Percentiles rank a stretch among this genome's conserved stretches.
These are phyloP conservation scores for Podila horticola DNA, from an alignment of 192 early-diverging fungal genomes.

Conservation along the genomic window DNA sequence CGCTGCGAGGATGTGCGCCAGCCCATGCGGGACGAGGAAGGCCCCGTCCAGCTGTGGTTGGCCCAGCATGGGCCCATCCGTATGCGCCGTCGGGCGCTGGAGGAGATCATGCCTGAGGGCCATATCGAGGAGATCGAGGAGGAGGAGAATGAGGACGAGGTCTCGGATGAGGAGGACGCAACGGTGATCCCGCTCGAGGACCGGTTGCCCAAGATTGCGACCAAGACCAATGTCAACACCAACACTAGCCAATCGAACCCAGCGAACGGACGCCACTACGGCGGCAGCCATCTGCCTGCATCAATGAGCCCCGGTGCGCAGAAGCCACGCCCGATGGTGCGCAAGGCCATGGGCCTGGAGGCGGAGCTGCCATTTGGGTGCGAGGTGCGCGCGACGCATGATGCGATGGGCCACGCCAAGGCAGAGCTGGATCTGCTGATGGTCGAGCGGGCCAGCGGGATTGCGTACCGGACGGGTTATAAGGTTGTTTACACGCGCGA, in stretches of 20 bases:
- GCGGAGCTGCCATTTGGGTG: slow-evolving; percentile 41
- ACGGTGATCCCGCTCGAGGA: slow-evolving; percentile 14
- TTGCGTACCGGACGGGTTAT: slow-evolving; percentile 40
- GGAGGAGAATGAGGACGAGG: slow-evolving; percentile 1
- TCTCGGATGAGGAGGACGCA: neutral
- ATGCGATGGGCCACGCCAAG: slow-evolving; percentile 26
- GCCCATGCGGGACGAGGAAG: slow-evolving; percentile 50
- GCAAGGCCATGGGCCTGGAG: slow-evolving; percentile 31
- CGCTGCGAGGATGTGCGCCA: slow-evolving; percentile 48
- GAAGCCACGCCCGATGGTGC: slow-evolving; percentile 31
- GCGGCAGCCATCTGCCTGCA: slow-evolving; percentile 43
- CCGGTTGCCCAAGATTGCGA: slow-evolving; percentile 41
- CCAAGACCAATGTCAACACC: slow-evolving; percentile 20
- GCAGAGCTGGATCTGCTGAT: slow-evolving; percentile 46
- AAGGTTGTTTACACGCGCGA: slow-evolving; percentile 46
- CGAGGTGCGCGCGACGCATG: slow-evolving; percentile 35
- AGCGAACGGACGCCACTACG: slow-evolving; percentile 40
- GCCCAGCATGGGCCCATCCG: slow-evolving; percentile 51
- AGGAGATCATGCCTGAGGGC: slow-evolving; percentile 7
- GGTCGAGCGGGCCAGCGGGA: slow-evolving; percentile 36
- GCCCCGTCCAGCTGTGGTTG: slow-evolving; percentile 46
- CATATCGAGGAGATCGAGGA: neutral
- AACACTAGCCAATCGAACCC: slow-evolving; percentile 6
- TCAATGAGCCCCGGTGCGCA: slow-evolving; percentile 31
- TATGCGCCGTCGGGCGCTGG: slow-evolving; percentile 32